Evolutionary conservation across 164 flowering plant genomes (phyloP).

Genomic region (Saururus chinensis): DNA sequence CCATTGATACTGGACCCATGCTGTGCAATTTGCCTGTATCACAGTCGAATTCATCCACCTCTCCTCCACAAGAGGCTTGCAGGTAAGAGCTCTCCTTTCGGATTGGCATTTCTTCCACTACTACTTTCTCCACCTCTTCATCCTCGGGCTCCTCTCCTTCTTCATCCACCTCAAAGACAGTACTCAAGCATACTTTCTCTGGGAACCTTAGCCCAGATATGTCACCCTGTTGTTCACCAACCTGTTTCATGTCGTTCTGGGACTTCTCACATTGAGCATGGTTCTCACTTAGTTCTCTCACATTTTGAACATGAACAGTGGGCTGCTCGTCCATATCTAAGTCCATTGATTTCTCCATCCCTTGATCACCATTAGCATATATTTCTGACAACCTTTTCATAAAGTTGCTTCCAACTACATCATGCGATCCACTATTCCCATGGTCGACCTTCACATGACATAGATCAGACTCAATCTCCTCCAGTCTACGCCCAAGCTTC

Average conservation of each 20-base stretch:
- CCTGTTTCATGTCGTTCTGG: background rate
- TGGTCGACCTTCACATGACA: conserved; percentile 23
- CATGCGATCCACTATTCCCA: conserved; percentile 8
- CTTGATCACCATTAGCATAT: conserved; percentile 52
- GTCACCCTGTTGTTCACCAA: conserved; percentile 14
- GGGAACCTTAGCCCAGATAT: conserved; percentile 19
- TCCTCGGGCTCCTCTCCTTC: conserved; percentile 37
- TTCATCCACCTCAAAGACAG: conserved; percentile 83
- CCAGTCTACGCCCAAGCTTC: conserved; percentile 54
- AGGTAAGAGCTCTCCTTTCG: conserved; percentile 7
- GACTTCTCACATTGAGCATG: conserved; percentile 1
- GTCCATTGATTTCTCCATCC: conserved; percentile 93
- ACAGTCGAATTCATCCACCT: conserved; percentile 3
- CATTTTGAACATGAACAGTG: conserved; percentile 22
- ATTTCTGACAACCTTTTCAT: conserved; percentile 48
- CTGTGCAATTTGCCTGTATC: conserved; percentile 1
- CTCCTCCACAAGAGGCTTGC: conserved; percentile 8
- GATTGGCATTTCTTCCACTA: conserved; percentile 57
- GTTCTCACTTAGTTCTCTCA: conserved; percentile 18
- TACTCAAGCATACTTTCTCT: conserved; percentile 53
- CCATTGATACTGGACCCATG: background rate
- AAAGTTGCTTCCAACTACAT: conserved; percentile 39
- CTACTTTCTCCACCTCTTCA: conserved; percentile 76
- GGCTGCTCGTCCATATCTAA: conserved; percentile 65
- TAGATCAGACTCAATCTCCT: conserved; percentile 69